These are phyloP conservation scores for Eucalyptus rudis DNA, from an alignment of 345 rosid genomes.

Conservation along the genomic window DNA sequence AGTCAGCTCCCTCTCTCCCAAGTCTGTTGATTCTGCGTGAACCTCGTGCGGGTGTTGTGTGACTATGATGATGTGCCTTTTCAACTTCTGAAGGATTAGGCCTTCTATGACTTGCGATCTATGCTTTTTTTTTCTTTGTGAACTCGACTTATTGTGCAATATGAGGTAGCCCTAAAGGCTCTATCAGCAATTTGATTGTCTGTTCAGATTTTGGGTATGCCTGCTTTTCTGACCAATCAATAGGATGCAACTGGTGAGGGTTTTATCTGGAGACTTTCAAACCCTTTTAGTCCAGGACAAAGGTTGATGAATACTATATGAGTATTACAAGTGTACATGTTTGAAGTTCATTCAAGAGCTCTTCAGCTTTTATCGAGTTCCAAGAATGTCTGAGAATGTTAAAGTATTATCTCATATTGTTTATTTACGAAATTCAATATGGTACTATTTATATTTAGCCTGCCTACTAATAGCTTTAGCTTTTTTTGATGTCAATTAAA, in stretches of 20 bases:
- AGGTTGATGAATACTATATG: not conserved
- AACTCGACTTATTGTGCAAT: not conserved
- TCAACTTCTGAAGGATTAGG: not conserved
- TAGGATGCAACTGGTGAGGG: not conserved
- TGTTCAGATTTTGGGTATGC: not conserved
- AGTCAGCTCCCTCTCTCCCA: slow-evolving; percentile 17
- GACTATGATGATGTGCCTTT: not conserved
- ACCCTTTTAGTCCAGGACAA: not conserved
- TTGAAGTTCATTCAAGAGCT: not conserved
- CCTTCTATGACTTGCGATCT: not conserved
- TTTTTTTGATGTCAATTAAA: not conserved
- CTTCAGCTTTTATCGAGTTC: not conserved
- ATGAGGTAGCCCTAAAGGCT: not conserved
- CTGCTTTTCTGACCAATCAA: not conserved
- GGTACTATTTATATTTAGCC: not conserved
- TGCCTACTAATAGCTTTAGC: not conserved
- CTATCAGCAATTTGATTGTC: not conserved
- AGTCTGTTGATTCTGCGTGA: not conserved
- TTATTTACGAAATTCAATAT: not conserved
- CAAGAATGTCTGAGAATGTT: not conserved
- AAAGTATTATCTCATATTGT: not conserved
- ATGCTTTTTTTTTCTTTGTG: not conserved
- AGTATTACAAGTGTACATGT: not conserved
- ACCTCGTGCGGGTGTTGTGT: not conserved
- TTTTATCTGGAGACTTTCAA: not conserved